These are phyloP conservation scores for Leishmania arabica DNA, from an alignment of 208 protist species.

Conservation along the genomic window DNA sequence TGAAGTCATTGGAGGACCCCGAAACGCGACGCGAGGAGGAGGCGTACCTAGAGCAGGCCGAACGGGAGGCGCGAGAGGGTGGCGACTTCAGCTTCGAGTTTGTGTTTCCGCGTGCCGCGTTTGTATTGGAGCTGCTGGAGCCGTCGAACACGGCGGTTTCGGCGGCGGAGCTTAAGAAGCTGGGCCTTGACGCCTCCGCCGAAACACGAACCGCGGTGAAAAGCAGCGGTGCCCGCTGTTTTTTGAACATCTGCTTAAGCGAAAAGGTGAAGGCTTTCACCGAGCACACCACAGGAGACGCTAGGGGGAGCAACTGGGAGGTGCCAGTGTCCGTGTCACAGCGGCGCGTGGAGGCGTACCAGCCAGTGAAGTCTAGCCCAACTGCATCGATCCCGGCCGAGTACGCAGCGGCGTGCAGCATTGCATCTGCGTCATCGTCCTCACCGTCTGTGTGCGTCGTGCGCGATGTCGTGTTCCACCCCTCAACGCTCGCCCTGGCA, in stretches of 20 bases:
- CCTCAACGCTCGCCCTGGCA: slow-evolving; percentile 67
- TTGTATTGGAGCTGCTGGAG: slow-evolving; percentile 84
- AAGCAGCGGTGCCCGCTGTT: slow-evolving; percentile 29
- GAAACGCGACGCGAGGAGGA: slow-evolving; percentile 88
- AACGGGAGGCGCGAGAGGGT: slow-evolving; percentile 77
- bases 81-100: slow-evolving; percentile 93
- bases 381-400: slow-evolving; percentile 13
- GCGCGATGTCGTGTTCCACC: slow-evolving; percentile 91
- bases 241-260: slow-evolving; percentile 81
- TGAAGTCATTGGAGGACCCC: slow-evolving; percentile 85
- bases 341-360: slow-evolving; percentile 66
- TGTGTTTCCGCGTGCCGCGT: slow-evolving; percentile 79
- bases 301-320: slow-evolving; percentile 82
- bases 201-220: not conserved
- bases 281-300: slow-evolving; percentile 72
- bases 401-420: slow-evolving; percentile 9
- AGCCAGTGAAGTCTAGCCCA: slow-evolving; percentile 10
- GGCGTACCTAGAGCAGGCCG: slow-evolving; percentile 88
- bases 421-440: not conserved
- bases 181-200: slow-evolving; percentile 3
- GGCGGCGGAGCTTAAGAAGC: slow-evolving; percentile 13
- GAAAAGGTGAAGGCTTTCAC: slow-evolving; percentile 80
- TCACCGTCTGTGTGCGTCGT: slow-evolving; percentile 41
- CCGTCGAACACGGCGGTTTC: slow-evolving; percentile 28
- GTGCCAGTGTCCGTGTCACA: slow-evolving; percentile 85